These are phyloP conservation scores for Teunomyces aglyptinius DNA, from an alignment of 805 yeast genomes.

Conservation along the genomic window DNA sequence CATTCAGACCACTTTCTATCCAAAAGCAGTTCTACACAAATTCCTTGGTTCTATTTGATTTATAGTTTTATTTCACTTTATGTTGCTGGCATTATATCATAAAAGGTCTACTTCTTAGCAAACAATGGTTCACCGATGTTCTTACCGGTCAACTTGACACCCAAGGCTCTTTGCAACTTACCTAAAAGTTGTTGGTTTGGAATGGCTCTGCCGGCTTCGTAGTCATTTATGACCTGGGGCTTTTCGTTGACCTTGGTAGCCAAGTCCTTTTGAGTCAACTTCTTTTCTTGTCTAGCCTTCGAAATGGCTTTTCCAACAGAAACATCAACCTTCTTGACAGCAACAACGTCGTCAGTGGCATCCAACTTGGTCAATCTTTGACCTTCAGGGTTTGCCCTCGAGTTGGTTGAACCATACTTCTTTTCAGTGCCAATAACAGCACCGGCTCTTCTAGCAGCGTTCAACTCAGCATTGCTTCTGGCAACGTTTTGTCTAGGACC, in stretches of 20 bases:
- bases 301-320: constrained; percentile 85
- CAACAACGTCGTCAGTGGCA: constrained; percentile 88
- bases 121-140: constrained; percentile 87
- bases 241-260: constrained; percentile 96
- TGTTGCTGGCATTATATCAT: constrained; percentile 2
- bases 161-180: constrained; percentile 90
- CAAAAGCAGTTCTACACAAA: too few relatives aligned
- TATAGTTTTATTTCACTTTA: background rate
- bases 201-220: constrained; percentile 93
- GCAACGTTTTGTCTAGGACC: constrained; percentile 89
- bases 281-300: constrained; percentile 83
- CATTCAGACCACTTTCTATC: too few relatives aligned
- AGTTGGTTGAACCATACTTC: constrained; percentile 71
- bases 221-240: constrained; percentile 92
- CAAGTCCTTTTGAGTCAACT: constrained; percentile 89
- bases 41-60: background rate
- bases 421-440: constrained; percentile 87
- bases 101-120: constrained; percentile 47
- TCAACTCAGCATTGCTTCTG: constrained; percentile 70
- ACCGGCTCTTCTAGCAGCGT: constrained; percentile 94
- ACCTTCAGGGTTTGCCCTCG: constrained; percentile 76
- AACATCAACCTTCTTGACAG: constrained; percentile 83
- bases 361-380: constrained; percentile 93
- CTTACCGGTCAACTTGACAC: constrained; percentile 94
- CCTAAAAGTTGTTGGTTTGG: constrained; percentile 95